These are phyloP conservation scores for Kalmusia sp. DNA, from an alignment of 2,329 filamentous ascomycete species.

Conservation along the genomic window DNA sequence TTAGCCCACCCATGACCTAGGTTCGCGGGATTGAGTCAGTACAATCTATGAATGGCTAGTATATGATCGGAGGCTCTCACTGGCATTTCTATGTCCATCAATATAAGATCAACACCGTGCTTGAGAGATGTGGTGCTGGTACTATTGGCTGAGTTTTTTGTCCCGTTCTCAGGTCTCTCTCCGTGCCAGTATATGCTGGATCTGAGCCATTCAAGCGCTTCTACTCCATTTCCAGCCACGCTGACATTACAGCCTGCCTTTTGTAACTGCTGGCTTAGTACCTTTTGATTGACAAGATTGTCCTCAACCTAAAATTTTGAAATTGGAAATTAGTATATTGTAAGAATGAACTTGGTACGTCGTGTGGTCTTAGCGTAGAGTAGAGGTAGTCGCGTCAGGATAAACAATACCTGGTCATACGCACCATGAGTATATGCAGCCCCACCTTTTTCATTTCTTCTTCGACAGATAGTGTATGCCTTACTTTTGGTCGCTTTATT, in stretches of 20 bases:
- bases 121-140: neutral
- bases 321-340: no score
- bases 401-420: no score
- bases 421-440: slow-evolving; percentile 39
- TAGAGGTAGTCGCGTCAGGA: no score
- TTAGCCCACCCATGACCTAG: slow-evolving; percentile 45
- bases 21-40: no score
- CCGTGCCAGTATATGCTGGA: slow-evolving; percentile 34
- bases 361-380: no score
- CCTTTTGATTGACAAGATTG: slow-evolving; percentile 51
- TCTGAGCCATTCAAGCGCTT: slow-evolving; percentile 47
- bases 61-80: no score
- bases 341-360: no score
- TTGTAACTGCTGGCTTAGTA: slow-evolving; percentile 48
- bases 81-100: slow-evolving; percentile 46
- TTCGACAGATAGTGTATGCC: slow-evolving; percentile 22
- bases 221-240: slow-evolving; percentile 47
- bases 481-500: slow-evolving; percentile 11
- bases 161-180: neutral
- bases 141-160: neutral
- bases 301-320: no score
- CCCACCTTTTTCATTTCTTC: slow-evolving; percentile 26
- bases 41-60: no score
- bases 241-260: slow-evolving; percentile 45
- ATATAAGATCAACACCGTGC: slow-evolving; percentile 29